These are phyloP conservation scores for Aspergillus felis DNA, from an alignment of 2,329 filamentous ascomycete species.

Conservation along the genomic window DNA sequence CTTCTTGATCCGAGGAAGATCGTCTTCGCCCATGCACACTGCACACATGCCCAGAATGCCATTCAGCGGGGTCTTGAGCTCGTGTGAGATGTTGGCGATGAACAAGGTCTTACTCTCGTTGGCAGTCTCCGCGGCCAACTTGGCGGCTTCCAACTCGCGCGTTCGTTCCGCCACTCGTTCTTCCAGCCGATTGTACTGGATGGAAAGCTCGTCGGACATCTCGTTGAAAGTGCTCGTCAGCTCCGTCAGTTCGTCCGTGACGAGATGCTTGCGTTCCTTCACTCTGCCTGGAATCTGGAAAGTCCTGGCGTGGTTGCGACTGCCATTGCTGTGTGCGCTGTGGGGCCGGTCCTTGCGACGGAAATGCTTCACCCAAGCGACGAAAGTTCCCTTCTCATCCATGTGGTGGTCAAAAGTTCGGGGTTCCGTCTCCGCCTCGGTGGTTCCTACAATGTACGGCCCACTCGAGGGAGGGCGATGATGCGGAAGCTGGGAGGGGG, in stretches of 20 bases:
- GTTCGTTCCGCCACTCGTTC: constrained; percentile 81
- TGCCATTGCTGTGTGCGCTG: constrained; percentile 1
- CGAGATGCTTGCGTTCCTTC: constrained; percentile 65
- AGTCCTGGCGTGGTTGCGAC: neutral
- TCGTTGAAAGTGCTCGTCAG: constrained; percentile 83
- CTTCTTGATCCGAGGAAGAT: constrained; percentile 71
- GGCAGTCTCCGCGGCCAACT: constrained; percentile 87
- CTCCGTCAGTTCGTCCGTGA: constrained; percentile 83
- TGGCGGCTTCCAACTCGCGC: constrained; percentile 79
- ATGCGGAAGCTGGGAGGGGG: constrained; percentile 38
- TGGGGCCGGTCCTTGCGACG: constrained; percentile 10
- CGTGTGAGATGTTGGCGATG: constrained; percentile 81
- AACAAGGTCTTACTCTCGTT: constrained; percentile 96
- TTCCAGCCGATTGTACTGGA: constrained; percentile 81
- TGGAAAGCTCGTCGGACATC: constrained; percentile 85
- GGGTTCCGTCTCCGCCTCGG: neutral
- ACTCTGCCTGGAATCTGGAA: constrained; percentile 88
- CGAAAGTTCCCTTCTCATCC: constrained; percentile 12
- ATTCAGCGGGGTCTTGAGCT: constrained; percentile 87
- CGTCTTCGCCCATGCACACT: constrained; percentile 88
- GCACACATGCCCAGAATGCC: constrained; percentile 90
- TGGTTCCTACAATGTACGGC: neutral
- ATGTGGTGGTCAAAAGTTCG: neutral
- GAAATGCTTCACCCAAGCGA: constrained; percentile 13
- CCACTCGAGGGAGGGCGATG: neutral